Evolutionary conservation across 78 protist species (phyloP).

Genomic region (Polysphondylium violaceum): DNA sequence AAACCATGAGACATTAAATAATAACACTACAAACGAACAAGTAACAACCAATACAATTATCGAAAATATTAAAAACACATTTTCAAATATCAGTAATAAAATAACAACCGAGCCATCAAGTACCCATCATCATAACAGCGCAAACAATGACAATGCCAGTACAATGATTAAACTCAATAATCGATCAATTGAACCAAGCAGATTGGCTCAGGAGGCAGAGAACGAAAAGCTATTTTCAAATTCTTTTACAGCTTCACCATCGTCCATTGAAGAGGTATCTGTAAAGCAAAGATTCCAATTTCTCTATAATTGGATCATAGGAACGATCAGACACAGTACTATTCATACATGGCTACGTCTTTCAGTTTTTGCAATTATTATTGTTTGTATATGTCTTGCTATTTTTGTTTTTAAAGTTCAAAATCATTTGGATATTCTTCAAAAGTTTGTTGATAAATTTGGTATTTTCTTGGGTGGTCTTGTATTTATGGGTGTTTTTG

Average conservation of each 20-base stretch:
- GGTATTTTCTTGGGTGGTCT: constrained; percentile 55
- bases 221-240: not conserved
- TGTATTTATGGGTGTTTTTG: constrained; percentile 47
- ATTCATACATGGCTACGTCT: constrained; percentile 28
- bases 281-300: constrained; percentile 39
- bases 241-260: not conserved
- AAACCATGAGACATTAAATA: not conserved
- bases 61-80: too few relatives aligned
- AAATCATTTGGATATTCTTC: constrained; percentile 42
- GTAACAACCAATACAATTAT: not conserved
- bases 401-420: constrained; percentile 63
- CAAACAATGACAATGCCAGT: not conserved
- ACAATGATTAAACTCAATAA: not conserved
- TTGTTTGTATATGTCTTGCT: constrained; percentile 28
- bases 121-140: not conserved
- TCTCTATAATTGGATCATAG: constrained; percentile 10
- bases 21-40: too few relatives aligned
- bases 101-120: too few relatives aligned
- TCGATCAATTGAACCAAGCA: not conserved
- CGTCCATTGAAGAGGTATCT: constrained; percentile 18
- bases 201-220: too few relatives aligned
- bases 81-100: too few relatives aligned
- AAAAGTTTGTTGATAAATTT: constrained; percentile 39
- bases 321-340: constrained; percentile 16
- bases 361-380: not conserved